Conservation (phyloP, 345 rosid genomes). For the Rhodamnia rubescens region DNA sequence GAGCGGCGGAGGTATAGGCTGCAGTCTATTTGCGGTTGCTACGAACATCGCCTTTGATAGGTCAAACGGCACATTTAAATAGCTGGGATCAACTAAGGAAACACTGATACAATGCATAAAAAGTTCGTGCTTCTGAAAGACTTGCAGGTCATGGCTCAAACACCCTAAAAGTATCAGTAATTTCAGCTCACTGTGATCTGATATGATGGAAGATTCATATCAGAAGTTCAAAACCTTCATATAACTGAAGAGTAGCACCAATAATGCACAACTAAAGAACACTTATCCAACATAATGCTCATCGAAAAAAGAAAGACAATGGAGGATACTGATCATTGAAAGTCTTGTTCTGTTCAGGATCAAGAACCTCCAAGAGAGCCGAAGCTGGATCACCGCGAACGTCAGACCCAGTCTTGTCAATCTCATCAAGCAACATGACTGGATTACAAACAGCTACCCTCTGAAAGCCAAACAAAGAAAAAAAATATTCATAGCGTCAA, state of each 20-base stretch:
- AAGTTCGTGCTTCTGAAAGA: not conserved
- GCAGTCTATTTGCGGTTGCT: slow-evolving; percentile 89
- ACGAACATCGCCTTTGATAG: slow-evolving; percentile 92
- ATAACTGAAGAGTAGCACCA: not conserved
- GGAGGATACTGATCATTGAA: slow-evolving; percentile 97
- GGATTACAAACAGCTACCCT: slow-evolving; percentile 97
- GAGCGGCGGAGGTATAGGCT: slow-evolving; percentile 95
- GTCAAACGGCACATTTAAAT: slow-evolving; percentile 95
- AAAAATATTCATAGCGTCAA: not conserved
- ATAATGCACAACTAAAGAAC: not conserved
- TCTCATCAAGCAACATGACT: slow-evolving; percentile 92
- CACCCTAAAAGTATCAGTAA: not conserved
- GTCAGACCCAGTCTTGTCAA: slow-evolving; percentile 98
- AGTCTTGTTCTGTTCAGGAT: slow-evolving; percentile 87
- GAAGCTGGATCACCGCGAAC: slow-evolving; percentile 98
- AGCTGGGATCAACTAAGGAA: slow-evolving; percentile 68
- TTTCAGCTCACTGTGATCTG: not conserved
- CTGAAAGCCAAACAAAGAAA: slow-evolving; percentile 34
- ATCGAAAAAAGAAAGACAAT: not conserved
- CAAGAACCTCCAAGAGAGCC: slow-evolving; percentile 97
- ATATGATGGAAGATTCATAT: not conserved
- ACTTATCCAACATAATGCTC: not conserved
- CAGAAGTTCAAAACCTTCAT: not conserved
- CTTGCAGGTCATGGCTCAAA: not conserved
- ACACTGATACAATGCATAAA: not conserved